Evolutionary conservation across 768 basidiomycete genomes (phyloP).

Genomic region (Trametes gibbosa): DNA sequence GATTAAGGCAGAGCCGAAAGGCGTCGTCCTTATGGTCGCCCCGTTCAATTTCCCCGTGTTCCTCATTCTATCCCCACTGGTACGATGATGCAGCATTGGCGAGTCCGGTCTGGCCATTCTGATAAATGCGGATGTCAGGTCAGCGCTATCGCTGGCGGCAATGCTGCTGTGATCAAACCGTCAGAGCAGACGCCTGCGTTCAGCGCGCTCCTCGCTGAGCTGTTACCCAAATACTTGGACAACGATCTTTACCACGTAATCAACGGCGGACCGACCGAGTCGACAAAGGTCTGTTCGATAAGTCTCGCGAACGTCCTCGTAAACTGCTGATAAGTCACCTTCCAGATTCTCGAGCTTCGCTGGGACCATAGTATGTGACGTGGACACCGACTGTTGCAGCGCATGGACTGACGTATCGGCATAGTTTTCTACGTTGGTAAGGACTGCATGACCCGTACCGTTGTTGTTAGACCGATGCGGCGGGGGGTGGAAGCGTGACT

Average conservation of each 20-base stretch:
- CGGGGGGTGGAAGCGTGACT: too few relatives aligned
- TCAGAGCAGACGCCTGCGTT: conserved; percentile 64
- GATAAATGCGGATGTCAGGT: conserved; percentile 11
- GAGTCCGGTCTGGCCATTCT: too few relatives aligned
- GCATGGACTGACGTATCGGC: neutral
- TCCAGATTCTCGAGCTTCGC: conserved; percentile 64
- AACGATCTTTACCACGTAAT: conserved; percentile 60
- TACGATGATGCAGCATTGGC: conserved; percentile 33
- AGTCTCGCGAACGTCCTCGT: too few relatives aligned
- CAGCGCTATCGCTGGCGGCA: conserved; percentile 80
- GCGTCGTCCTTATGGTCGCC: conserved; percentile 63
- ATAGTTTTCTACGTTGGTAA: conserved; percentile 18
- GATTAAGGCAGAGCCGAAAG: conserved; percentile 75
- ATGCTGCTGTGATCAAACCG: conserved; percentile 69
- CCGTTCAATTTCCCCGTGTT: conserved; percentile 78
- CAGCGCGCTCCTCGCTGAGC: conserved; percentile 58
- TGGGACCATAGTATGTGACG: conserved; percentile 61
- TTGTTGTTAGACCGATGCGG: too few relatives aligned
- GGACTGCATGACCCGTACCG: too few relatives aligned
- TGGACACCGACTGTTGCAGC: neutral
- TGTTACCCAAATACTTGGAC: conserved; percentile 77
- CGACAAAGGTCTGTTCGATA: conserved; percentile 48
- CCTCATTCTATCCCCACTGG: conserved; percentile 56
- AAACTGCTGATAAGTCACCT: too few relatives aligned
- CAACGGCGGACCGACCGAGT: conserved; percentile 65